phyloP scores from a whole-genome alignment of 2,329 filamentous ascomycete genomes.

The Pseudogymnoascus pannorum region DNA sequence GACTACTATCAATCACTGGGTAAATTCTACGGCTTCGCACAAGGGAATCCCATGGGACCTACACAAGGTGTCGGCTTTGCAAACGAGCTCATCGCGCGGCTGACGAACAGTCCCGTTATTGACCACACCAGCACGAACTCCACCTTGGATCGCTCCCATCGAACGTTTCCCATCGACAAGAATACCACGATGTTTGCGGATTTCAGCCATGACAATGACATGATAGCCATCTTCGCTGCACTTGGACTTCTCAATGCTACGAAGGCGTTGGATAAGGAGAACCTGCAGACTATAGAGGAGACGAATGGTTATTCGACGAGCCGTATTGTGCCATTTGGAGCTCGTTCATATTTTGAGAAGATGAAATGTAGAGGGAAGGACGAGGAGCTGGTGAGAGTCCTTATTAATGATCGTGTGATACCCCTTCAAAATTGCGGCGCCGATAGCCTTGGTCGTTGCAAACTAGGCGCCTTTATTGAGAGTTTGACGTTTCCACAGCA shows the following conservation, averaged over 20 bases:
- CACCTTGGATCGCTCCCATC: slow-evolving; percentile 60
- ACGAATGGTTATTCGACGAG: slow-evolving; percentile 65
- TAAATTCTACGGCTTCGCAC: slow-evolving; percentile 78
- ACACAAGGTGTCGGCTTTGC: slow-evolving; percentile 83
- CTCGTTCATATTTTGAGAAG: slow-evolving; percentile 80
- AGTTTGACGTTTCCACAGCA: slow-evolving; percentile 65
- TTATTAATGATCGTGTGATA: slow-evolving; percentile 79
- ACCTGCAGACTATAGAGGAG: slow-evolving; percentile 42
- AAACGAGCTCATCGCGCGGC: slow-evolving; percentile 77
- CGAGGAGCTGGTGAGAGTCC: slow-evolving; percentile 67
- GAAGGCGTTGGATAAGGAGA: slow-evolving; percentile 42
- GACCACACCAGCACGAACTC: slow-evolving; percentile 71
- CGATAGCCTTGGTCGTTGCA: slow-evolving; percentile 66
- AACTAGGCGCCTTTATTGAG: slow-evolving; percentile 60
- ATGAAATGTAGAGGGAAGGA: slow-evolving; percentile 54
- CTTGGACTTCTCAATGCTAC: slow-evolving; percentile 71
- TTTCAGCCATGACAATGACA: slow-evolving; percentile 87
- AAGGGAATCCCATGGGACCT: slow-evolving; percentile 69
- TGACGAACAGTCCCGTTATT: slow-evolving; percentile 59
- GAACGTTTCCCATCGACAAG: slow-evolving; percentile 64
- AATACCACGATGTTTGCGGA: slow-evolving; percentile 67
- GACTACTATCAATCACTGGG: slow-evolving; percentile 73
- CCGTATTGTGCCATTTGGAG: slow-evolving; percentile 77
- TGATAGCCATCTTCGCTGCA: slow-evolving; percentile 68
- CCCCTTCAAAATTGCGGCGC: slow-evolving; percentile 62